These are phyloP conservation scores for Neonectria hederae DNA, from an alignment of 2,329 filamentous ascomycete species.

Conservation along the genomic window DNA sequence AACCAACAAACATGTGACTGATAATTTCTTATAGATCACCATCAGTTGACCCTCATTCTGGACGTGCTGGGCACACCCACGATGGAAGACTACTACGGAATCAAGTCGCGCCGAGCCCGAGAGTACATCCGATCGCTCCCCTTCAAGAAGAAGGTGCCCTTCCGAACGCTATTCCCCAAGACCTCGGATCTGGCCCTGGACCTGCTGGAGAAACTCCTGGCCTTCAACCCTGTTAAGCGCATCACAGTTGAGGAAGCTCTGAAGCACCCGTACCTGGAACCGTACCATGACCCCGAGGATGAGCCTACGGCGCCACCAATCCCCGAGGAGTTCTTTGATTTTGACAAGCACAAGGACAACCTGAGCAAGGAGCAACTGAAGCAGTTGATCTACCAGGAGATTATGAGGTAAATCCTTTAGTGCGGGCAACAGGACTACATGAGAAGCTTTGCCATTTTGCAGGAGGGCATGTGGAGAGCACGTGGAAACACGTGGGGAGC, in stretches of 20 bases:
- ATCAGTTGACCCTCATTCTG: slow-evolving; percentile 95
- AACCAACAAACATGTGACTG: slow-evolving; percentile 6
- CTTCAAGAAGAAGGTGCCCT: slow-evolving; percentile 99
- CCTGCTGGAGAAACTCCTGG: slow-evolving; percentile 91
- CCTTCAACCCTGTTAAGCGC: slow-evolving; percentile 98
- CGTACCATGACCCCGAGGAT: slow-evolving; percentile 98
- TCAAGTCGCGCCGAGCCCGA: slow-evolving; percentile 95
- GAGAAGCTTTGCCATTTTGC: background rate
- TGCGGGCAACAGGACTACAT: background rate
- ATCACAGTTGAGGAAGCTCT: slow-evolving; percentile 98
- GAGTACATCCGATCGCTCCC: slow-evolving; percentile 98
- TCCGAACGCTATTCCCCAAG: slow-evolving; percentile 97
- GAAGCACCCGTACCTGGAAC: slow-evolving; percentile 97
- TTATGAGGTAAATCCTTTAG: slow-evolving; percentile 68
- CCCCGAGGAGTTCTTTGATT: slow-evolving; percentile 99
- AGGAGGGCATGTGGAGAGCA: background rate
- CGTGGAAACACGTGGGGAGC: background rate
- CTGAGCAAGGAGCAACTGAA: slow-evolving; percentile 98
- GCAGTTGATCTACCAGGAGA: slow-evolving; percentile 97
- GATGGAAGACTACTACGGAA: slow-evolving; percentile 99
- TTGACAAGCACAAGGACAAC: slow-evolving; percentile 99
- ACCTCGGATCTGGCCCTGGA: slow-evolving; percentile 97
- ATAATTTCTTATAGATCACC: slow-evolving; percentile 73
- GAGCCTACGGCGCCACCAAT: slow-evolving; percentile 97
- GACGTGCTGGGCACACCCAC: slow-evolving; percentile 97